Conservation (phyloP, 352 stramenopile genomes). For the Globisporangium irregulare region DNA sequence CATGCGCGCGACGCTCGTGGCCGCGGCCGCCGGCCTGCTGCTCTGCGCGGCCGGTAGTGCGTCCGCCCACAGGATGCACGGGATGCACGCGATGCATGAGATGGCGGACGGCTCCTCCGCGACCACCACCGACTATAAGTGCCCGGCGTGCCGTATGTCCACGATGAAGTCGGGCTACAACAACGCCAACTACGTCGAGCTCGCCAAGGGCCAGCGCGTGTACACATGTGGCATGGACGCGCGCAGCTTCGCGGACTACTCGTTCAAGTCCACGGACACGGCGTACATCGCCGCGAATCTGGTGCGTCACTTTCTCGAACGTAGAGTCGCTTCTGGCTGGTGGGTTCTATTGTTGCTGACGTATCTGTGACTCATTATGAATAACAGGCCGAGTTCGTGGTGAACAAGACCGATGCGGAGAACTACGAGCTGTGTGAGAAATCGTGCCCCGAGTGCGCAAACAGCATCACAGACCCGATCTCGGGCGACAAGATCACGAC, state of each 20-base stretch:
- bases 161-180: constrained; percentile 48
- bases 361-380: not conserved
- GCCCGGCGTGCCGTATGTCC: constrained; percentile 72
- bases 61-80: constrained; percentile 17
- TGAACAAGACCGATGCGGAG: constrained; percentile 39
- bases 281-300: constrained; percentile 75
- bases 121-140: constrained; percentile 55
- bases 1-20: constrained; percentile 20
- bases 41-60: constrained; percentile 20
- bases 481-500: constrained; percentile 49
- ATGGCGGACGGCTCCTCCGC: constrained; percentile 15
- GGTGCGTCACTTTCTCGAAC: constrained; percentile 23
- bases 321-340: not conserved
- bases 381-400: constrained; percentile 41
- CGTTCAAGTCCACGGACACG: constrained; percentile 63
- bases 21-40: not conserved
- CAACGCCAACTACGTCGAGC: constrained; percentile 63
- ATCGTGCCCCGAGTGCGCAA: constrained; percentile 42
- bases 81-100: constrained; percentile 22
- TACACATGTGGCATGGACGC: constrained; percentile 79
- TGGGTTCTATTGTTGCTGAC: not conserved
- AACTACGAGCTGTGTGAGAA: constrained; percentile 36
- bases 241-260: constrained; percentile 39
- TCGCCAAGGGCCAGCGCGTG: constrained; percentile 59
- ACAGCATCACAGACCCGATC: constrained; percentile 57